phyloP scores from a whole-genome alignment of 108 stramenopile genomes.

The Aurantiochytrium sp. region DNA sequence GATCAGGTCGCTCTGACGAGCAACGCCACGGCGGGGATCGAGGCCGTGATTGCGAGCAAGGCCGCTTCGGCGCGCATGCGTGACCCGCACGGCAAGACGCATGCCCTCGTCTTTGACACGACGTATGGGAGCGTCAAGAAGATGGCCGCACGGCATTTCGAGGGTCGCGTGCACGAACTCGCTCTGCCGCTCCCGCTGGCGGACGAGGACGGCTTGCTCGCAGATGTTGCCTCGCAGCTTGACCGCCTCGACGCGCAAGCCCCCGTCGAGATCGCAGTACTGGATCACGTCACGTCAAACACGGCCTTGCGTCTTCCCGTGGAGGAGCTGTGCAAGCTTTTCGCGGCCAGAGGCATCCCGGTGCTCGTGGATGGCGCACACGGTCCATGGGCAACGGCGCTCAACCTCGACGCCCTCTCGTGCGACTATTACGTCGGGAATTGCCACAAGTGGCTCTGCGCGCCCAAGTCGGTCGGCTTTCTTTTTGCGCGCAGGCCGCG shows the following conservation, averaged over 20 bases:
- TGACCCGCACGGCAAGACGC: background rate
- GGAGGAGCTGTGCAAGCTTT: too few relatives aligned
- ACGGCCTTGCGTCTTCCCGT: background rate
- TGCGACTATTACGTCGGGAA: conserved; percentile 33
- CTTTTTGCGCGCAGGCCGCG: background rate
- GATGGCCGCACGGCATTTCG: background rate
- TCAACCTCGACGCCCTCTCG: background rate
- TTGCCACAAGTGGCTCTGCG: conserved; percentile 37
- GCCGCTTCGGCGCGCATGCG: background rate
- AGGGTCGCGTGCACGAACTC: background rate
- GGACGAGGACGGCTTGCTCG: background rate
- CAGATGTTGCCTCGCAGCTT: background rate
- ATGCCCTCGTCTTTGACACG: background rate
- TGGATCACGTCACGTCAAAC: conserved; percentile 30
- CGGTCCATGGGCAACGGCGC: background rate
- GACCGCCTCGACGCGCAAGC: background rate
- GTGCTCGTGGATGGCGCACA: conserved; percentile 37
- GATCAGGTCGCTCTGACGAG: background rate
- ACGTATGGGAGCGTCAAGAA: conserved; percentile 34
- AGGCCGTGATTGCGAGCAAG: background rate
- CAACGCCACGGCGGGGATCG: conserved; percentile 34
- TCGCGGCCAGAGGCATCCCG: background rate
- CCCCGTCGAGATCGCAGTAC: too few relatives aligned
- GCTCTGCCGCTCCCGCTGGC: background rate
- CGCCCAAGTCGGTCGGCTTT: background rate